These are phyloP conservation scores for Pichia nakasei DNA, from an alignment of 805 yeast genomes.

Conservation along the genomic window DNA sequence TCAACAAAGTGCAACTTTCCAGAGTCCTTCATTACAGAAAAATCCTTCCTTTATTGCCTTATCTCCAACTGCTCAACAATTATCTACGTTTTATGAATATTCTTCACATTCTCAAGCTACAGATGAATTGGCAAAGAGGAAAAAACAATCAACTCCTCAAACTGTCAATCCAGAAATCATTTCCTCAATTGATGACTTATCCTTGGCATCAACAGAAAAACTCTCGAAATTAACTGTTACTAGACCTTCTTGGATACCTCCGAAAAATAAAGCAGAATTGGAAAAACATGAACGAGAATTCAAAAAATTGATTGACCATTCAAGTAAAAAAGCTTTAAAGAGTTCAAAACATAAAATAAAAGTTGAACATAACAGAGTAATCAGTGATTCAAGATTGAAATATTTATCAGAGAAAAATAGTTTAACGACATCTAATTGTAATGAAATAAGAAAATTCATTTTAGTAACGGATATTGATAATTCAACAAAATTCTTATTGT, in stretches of 20 bases:
- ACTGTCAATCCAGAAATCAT: constrained; percentile 17
- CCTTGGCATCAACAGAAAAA: constrained; percentile 54
- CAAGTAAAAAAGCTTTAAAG: constrained; percentile 25
- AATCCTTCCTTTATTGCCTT: constrained; percentile 21
- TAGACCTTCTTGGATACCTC: constrained; percentile 67
- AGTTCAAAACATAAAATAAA: constrained; percentile 28
- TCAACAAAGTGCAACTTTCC: neutral
- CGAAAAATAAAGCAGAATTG: constrained; percentile 46
- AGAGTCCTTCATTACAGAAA: constrained; percentile 18
- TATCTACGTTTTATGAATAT: constrained; percentile 34
- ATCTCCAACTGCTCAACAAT: constrained; percentile 30
- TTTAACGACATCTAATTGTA: constrained; percentile 22
- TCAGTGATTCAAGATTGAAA: constrained; percentile 27
- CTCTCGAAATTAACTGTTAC: constrained; percentile 46
- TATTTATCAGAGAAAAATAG: constrained; percentile 22
- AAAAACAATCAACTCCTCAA: constrained; percentile 3
- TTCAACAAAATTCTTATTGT: constrained; percentile 13
- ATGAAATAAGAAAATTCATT: constrained; percentile 26
- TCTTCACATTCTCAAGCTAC: constrained; percentile 29
- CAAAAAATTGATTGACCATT: constrained; percentile 27
- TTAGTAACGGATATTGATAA: constrained; percentile 25
- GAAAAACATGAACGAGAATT: constrained; percentile 50
- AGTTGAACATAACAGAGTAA: constrained; percentile 22
- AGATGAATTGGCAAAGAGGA: constrained; percentile 29
- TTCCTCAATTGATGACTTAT: constrained; percentile 42